Conservation (phyloP, 257 asterid species). For the Nicotiana attenuata region DNA sequence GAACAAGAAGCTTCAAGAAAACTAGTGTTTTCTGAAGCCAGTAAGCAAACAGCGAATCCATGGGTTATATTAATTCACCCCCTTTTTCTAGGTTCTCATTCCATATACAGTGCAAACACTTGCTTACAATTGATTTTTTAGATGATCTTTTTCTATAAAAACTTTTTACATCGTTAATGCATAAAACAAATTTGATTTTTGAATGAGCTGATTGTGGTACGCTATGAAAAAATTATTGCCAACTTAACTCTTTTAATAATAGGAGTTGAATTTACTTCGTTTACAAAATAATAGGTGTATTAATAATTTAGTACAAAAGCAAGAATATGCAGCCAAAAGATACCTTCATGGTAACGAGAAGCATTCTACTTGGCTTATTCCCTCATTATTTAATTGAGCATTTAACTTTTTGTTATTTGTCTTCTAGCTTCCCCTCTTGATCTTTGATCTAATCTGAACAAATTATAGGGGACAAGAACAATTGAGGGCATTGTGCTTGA, state of each 20-base stretch:
- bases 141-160: not conserved
- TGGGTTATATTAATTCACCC: not conserved
- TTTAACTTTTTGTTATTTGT: not conserved
- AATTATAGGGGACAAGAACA: constrained; percentile 25
- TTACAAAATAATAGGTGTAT: not conserved
- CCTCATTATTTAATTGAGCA: not conserved
- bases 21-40: too few species aligned
- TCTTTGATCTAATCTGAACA: not conserved
- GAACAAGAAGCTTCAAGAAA: too few species aligned
- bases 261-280: not conserved
- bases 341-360: not conserved
- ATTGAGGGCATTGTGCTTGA: constrained; percentile 29
- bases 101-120: not conserved
- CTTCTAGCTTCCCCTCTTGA: not conserved
- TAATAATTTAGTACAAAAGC: not conserved
- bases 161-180: not conserved
- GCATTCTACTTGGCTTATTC: not conserved
- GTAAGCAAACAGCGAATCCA: too few species aligned
- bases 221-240: not conserved
- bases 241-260: not conserved
- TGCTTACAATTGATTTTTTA: not conserved
- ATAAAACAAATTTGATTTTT: not conserved
- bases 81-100: not conserved
- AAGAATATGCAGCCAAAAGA: not conserved
- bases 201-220: not conserved